Evolutionary conservation across 2,329 filamentous ascomycete species (phyloP), one percentile per base, ranked within the genome.

Genomic region (Hypoxylon sp.): DNA sequence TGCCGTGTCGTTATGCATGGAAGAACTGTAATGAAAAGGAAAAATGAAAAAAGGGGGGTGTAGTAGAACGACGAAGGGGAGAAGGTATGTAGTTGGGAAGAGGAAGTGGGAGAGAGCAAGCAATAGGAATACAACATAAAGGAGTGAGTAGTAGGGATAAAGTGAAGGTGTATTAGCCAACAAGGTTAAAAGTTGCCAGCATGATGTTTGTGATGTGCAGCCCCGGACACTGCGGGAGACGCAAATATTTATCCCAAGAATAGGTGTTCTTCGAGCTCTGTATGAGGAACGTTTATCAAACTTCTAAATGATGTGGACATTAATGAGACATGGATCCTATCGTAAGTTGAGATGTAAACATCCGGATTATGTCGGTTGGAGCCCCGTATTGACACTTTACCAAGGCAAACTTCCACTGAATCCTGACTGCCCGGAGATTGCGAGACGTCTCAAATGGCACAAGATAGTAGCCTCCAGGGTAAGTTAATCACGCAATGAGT

Each of bases 331-430:
- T 62, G 39, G 35, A 60, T 61, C 52, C 47, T 37, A 53, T 50
- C 13, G 6, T 24, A 29, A 59, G 57, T 22, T 59, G 55, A 59
- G 31, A 53, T 63, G 58, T 69, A 59, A 59, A 47, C 46, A 48
- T 17, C 35, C 35, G 37, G 57, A 22, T 33, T 52, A 51, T 31
- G 35, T 11, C 46, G 22, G 48, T 39, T n/a, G 44, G 55, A 44
- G 9, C 10, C 52, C 17, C 44, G 59, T 44, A 59, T 33, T 53
- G 35, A 11, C 37, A 44, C 22, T 6, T 50, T n/a, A 31, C 26
- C 8, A 35, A 3, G 3, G 46, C 53, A 58, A 58, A 58, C 35
- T 29, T 26, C 24, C 3, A 39, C 53, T 5, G 24, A 42, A n/a
- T 46, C 26, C 10, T 26, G 33, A 33, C n/a, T 17, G 17, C 29